A percentile compares a stretch with the other conserved stretches of the same genome.
Evolutionary conservation across 2,329 filamentous ascomycete genomes (phyloP).

Genomic region (Aspergillus luchuensis): DNA sequence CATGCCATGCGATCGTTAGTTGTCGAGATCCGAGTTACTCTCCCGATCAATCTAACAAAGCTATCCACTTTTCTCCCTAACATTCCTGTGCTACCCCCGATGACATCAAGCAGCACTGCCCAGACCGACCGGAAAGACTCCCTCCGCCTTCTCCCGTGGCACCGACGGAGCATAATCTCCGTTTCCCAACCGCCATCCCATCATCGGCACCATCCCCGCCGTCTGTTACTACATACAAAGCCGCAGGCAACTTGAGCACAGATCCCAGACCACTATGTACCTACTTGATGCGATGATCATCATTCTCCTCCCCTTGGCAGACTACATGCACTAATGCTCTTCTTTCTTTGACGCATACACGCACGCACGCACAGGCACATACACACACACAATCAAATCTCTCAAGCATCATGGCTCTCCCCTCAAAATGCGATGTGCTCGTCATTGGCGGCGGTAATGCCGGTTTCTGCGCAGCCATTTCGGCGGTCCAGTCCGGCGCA

Average conservation of each 20-base stretch:
- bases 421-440: conserved; percentile 39
- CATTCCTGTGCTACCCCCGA: neutral
- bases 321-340: too few species aligned
- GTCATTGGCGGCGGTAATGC: conserved; percentile 67
- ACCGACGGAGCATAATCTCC: conserved; percentile 1
- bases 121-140: neutral
- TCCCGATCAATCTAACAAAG: too few species aligned
- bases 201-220: neutral
- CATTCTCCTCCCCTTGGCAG: too few species aligned
- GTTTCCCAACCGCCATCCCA: neutral
- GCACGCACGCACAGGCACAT: too few species aligned
- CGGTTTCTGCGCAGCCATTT: conserved; percentile 62
- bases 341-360: too few species aligned
- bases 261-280: neutral
- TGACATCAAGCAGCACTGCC: neutral
- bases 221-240: neutral
- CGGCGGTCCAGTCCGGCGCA: conserved; percentile 50
- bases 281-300: neutral
- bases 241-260: neutral
- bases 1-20: too few species aligned
- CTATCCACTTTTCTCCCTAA: neutral
- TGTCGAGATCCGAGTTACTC: too few species aligned
- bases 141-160: neutral
- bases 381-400: neutral
- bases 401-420: neutral